Base-by-base conservation (phyloP, 2,329 filamentous ascomycete species). In the Trichoderma asperellum region DNA sequence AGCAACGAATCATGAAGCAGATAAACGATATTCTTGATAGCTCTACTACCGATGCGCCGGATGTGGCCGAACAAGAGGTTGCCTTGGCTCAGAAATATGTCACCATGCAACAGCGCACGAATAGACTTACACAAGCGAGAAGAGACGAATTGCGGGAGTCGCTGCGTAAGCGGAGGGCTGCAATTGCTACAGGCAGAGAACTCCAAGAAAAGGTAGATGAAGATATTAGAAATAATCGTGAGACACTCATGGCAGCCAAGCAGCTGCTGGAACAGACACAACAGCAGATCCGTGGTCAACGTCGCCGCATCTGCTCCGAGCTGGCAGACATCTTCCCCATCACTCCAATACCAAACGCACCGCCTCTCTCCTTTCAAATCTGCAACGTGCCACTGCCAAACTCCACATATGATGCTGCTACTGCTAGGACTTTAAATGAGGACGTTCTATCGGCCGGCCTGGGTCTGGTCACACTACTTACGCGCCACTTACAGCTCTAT, bases 291-390 rank as follows among this genome's bases (percentile, higher is more conserved):
- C 88, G 86, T 69, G 93, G 92, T n/a, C 96, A 98, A 79, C 88
- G 94, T 27, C 89, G 94, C 16, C 91, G 96, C 43, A 92, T 98
- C 68, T 94, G 93, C 78, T 90, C 96, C 73, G 94, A 97, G 72
- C 83, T 99, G 0, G 83, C 89, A 14, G 82, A 83, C 32, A 92
- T 97, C 68, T 97, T 94, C 76, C 89, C 91, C 4, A 97, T 99
- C 70, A 87, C 89, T 10, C 91, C 94, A 0, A 76, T 79, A 2
- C 81, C 83, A 0, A 81, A 83, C 8, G 82, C 82, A 14, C 83
- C 86, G 3, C 86, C 93, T 0, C 86, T 98, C 1, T 86, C 90
- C 0, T 98, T 98, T 79, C 93, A 90, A 14, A 97, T 99, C 71
- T 91, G 92, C 75, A 89, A 88, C 18, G 82, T 97, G 1, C 83